These are phyloP conservation scores for Chenopodium suecicum DNA, from an alignment of 148 eudicot species.

Conservation along the genomic window DNA sequence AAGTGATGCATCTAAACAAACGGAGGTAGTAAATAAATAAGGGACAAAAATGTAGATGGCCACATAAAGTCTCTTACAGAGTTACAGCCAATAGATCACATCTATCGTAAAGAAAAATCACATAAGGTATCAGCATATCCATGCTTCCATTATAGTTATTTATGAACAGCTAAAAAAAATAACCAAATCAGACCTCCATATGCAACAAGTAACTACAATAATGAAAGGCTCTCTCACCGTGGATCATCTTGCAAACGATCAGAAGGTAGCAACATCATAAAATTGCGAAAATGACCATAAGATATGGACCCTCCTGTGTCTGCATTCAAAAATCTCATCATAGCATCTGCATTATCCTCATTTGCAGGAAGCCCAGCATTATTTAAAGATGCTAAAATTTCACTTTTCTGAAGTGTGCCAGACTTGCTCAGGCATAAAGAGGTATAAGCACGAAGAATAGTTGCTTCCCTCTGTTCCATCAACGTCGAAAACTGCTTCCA, in stretches of 20 bases:
- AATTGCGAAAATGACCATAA: slow-evolving; percentile 96
- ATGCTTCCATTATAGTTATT: background rate
- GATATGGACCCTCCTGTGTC: slow-evolving; percentile 88
- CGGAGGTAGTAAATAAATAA: background rate
- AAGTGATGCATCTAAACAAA: too few species aligned
- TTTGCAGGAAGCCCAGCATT: slow-evolving; percentile 97
- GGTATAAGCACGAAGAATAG: slow-evolving; percentile 95
- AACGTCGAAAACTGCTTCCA: slow-evolving; percentile 87
- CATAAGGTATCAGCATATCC: background rate
- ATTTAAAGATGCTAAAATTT: slow-evolving; percentile 74
- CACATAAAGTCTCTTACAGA: background rate
- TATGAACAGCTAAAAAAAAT: background rate
- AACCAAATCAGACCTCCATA: background rate
- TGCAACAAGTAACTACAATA: background rate
- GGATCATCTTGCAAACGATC: slow-evolving; percentile 97
- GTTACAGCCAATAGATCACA: background rate
- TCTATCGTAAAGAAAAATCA: background rate
- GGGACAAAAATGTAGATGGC: background rate
- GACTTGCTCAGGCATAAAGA: slow-evolving; percentile 94
- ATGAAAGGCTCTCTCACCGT: slow-evolving; percentile 50
- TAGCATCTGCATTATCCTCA: slow-evolving; percentile 93
- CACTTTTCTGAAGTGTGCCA: slow-evolving; percentile 89
- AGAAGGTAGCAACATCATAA: slow-evolving; percentile 90
- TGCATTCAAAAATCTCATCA: slow-evolving; percentile 91
- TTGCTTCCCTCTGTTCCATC: slow-evolving; percentile 98